Percentiles rank a stretch among this genome's conserved stretches.
Evolutionary conservation across 2,329 filamentous ascomycete genomes (phyloP).

Genomic region (Epichloe sylvatica): DNA sequence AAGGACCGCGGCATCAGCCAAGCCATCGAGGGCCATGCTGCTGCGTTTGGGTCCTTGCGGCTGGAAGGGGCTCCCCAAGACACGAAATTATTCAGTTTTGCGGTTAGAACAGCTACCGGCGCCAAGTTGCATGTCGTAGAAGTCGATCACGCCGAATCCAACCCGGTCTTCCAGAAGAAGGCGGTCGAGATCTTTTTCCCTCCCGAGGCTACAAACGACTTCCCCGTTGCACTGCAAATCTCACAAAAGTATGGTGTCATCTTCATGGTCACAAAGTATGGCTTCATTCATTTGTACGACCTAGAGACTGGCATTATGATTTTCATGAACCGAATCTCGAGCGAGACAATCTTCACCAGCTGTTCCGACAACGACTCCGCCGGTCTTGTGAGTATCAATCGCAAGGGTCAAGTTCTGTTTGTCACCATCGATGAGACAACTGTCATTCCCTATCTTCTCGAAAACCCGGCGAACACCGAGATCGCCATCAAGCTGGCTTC

Average conservation of each 20-base stretch:
- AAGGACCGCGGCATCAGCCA: constrained; percentile 94
- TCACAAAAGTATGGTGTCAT: constrained; percentile 94
- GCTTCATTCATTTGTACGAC: constrained; percentile 97
- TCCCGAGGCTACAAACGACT: constrained; percentile 86
- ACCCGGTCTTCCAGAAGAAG: constrained; percentile 86
- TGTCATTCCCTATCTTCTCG: constrained; percentile 85
- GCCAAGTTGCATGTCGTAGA: constrained; percentile 97
- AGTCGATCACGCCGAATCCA: constrained; percentile 82
- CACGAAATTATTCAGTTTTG: constrained; percentile 93
- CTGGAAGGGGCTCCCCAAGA: constrained; percentile 75
- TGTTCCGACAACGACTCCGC: constrained; percentile 69
- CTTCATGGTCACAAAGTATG: constrained; percentile 96
- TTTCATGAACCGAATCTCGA: constrained; percentile 99
- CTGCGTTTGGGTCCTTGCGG: constrained; percentile 78
- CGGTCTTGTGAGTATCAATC: constrained; percentile 88
- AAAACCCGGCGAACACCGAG: constrained; percentile 87
- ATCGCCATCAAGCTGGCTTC: constrained; percentile 95
- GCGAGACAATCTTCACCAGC: constrained; percentile 96
- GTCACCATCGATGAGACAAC: constrained; percentile 87
- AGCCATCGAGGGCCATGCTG: constrained; percentile 92
- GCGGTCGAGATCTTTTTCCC: constrained; percentile 97
- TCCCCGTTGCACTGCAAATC: constrained; percentile 94
- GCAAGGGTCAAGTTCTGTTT: constrained; percentile 90
- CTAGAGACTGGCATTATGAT: constrained; percentile 90
- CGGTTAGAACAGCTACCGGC: constrained; percentile 74